These are phyloP conservation scores for Fusarium armeniacum DNA, from an alignment of 2,329 filamentous ascomycete genomes.

Conservation along the genomic window DNA sequence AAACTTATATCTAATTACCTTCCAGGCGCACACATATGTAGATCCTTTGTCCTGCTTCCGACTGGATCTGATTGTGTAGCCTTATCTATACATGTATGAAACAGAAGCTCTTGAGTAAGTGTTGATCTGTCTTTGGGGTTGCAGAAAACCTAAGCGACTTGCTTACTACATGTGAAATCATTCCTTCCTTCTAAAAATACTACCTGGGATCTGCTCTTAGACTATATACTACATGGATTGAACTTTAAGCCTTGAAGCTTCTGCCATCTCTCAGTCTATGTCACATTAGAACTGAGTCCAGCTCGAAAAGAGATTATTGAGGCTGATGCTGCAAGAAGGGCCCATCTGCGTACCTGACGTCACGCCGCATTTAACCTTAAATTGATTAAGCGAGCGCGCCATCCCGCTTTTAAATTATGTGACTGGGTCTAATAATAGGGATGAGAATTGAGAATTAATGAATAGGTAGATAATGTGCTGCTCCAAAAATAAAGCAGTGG, in stretches of 20 bases:
- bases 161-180: neutral
- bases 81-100: neutral
- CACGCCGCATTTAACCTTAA: conserved; percentile 26
- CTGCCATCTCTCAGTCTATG: neutral
- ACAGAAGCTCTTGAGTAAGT: neutral
- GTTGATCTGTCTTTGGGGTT: neutral
- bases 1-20: neutral
- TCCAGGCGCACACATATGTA: neutral
- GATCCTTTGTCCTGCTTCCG: neutral
- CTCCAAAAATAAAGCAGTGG: too few relatives aligned
- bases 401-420: neutral
- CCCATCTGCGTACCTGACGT: neutral
- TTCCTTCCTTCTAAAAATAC: neutral
- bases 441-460: neutral
- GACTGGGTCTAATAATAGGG: neutral
- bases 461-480: neutral
- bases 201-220: neutral
- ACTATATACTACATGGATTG: too few relatives aligned
- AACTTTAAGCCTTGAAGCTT: too few relatives aligned
- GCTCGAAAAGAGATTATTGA: neutral
- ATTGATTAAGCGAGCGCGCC: conserved; percentile 12
- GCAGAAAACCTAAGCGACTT: neutral
- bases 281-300: neutral
- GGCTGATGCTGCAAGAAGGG: conserved; percentile 1
- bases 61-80: neutral